Conservation (phyloP, 441 rosid species). For the Gossypium laxum region DNA sequence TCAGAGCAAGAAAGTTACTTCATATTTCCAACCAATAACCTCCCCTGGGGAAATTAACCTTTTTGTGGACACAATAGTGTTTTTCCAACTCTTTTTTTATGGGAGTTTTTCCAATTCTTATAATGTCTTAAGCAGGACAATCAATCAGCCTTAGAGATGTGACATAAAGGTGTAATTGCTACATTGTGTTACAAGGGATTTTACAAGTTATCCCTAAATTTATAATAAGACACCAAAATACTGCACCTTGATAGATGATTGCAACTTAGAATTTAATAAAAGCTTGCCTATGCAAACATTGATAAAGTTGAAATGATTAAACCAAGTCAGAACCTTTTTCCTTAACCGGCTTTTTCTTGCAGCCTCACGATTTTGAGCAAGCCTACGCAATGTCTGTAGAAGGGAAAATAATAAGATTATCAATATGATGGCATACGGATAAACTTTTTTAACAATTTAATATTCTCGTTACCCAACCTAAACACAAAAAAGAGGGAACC, state of each 20-base stretch:
- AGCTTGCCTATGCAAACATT: conserved; percentile 5
- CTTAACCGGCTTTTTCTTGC: conserved; percentile 70
- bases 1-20: not conserved
- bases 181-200: not conserved
- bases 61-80: not conserved
- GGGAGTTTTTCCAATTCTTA: not conserved
- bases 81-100: not conserved
- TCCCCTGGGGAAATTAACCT: not conserved
- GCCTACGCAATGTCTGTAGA: conserved; percentile 52
- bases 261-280: not conserved
- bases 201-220: not conserved
- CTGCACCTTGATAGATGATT: not conserved
- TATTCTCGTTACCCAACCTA: not conserved
- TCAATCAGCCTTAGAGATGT: not conserved
- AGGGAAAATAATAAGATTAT: not conserved
- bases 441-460: not conserved
- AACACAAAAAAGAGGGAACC: not conserved
- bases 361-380: conserved; percentile 84
- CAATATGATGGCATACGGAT: not conserved
- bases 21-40: not conserved
- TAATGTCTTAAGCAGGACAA: not conserved
- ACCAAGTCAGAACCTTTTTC: conserved; percentile 40
- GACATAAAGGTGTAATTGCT: not conserved
- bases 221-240: not conserved
- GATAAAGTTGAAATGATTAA: not conserved